These are phyloP conservation scores for Yarrowia galli DNA, from an alignment of 1,139 yeast species.

Conservation along the genomic window DNA sequence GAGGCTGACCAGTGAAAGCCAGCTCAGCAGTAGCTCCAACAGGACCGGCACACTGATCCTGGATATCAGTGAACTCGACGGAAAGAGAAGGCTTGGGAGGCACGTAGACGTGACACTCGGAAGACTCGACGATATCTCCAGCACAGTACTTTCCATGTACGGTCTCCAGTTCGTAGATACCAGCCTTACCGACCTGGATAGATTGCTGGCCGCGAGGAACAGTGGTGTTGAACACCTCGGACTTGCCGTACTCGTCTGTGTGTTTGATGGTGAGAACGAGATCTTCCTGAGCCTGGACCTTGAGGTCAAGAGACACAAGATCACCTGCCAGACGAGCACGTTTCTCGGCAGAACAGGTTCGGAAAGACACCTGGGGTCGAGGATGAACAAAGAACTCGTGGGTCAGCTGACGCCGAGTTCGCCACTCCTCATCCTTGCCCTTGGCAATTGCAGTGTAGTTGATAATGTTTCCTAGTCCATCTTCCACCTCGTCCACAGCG, in stretches of 20 bases:
- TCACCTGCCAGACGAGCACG: conserved; percentile 51
- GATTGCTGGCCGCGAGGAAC: conserved; percentile 47
- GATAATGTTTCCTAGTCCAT: conserved; percentile 75
- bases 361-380: conserved; percentile 60
- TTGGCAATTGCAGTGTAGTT: conserved; percentile 55
- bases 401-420: conserved; percentile 45
- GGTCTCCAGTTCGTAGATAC: conserved; percentile 62
- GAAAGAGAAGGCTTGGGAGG: conserved; percentile 59
- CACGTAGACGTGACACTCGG: conserved; percentile 55
- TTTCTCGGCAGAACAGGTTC: conserved; percentile 49
- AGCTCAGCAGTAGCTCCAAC: conserved; percentile 80
- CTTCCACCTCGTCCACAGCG: conserved; percentile 69
- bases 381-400: conserved; percentile 69
- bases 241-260: conserved; percentile 42
- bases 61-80: conserved; percentile 58
- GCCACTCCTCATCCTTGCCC: conserved; percentile 47
- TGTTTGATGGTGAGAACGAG: conserved; percentile 47
- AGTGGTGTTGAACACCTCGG: conserved; percentile 32
- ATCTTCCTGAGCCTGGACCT: conserved; percentile 48
- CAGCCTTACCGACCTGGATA: conserved; percentile 62
- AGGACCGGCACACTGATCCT: conserved; percentile 91
- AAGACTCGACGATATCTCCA: conserved; percentile 62
- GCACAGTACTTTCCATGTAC: conserved; percentile 69
- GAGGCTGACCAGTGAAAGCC: conserved; percentile 76
- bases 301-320: conserved; percentile 44